These are phyloP conservation scores for Hura crepitans DNA, from an alignment of 441 rosid species.

Conservation along the genomic window DNA sequence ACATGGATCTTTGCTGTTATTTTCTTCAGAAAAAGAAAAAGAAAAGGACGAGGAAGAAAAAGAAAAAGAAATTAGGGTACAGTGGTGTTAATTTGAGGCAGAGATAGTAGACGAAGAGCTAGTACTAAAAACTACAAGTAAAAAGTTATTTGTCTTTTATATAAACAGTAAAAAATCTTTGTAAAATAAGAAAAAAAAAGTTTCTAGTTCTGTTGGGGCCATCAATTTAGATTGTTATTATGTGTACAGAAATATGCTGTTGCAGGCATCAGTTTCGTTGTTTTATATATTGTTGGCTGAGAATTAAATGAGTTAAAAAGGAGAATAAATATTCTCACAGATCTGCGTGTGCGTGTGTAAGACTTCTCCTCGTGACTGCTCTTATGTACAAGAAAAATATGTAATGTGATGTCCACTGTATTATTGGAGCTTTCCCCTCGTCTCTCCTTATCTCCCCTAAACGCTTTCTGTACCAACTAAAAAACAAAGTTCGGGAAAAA, in stretches of 20 bases:
- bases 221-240: constrained; percentile 37
- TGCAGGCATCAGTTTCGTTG: constrained; percentile 53
- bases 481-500: constrained; percentile 9
- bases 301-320: constrained; percentile 21
- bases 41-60: too few relatives aligned
- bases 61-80: too few relatives aligned
- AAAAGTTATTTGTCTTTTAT: constrained; percentile 17
- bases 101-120: background rate
- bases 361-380: constrained; percentile 57
- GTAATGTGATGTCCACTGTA: constrained; percentile 22
- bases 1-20: constrained; percentile 1
- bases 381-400: constrained; percentile 21
- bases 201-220: constrained; percentile 36
- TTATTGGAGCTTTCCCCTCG: constrained; percentile 20
- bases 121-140: constrained; percentile 12
- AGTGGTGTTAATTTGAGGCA: too few relatives aligned
- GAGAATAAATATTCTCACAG: constrained; percentile 52
- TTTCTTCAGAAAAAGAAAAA: background rate
- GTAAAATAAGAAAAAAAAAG: background rate
- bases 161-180: constrained; percentile 21
- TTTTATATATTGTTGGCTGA: constrained; percentile 57
- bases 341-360: constrained; percentile 27
- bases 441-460: constrained; percentile 6
- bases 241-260: constrained; percentile 52
- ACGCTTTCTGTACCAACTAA: constrained; percentile 10